These are phyloP conservation scores for Chaetomium fimeti DNA, from an alignment of 495 filamentous ascomycete species.

Conservation along the genomic window DNA sequence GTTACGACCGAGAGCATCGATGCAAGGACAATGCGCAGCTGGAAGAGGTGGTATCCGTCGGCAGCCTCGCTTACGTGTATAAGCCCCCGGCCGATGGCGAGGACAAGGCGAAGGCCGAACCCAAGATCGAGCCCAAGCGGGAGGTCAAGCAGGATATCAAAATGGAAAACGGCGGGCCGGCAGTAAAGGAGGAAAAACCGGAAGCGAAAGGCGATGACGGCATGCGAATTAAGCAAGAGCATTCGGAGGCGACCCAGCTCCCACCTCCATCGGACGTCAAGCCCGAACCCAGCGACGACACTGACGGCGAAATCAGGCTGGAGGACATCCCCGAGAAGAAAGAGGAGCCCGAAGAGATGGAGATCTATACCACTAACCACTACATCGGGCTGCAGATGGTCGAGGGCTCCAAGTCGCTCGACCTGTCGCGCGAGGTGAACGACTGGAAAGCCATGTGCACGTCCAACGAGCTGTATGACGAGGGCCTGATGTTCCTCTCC, in stretches of 20 bases:
- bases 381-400: constrained; percentile 39
- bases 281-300: constrained; percentile 17
- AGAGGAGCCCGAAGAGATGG: constrained; percentile 20
- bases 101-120: too few relatives aligned
- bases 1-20: constrained; percentile 75
- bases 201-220: constrained; percentile 20
- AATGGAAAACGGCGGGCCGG: constrained; percentile 29
- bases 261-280: constrained; percentile 18
- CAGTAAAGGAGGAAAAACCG: constrained; percentile 27
- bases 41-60: constrained; percentile 65
- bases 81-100: constrained; percentile 44
- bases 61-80: constrained; percentile 66
- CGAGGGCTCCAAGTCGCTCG: constrained; percentile 57
- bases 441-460: constrained; percentile 71
- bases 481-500: constrained; percentile 57
- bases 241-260: background rate
- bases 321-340: constrained; percentile 31
- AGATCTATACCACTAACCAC: constrained; percentile 38
- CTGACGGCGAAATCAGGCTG: constrained; percentile 24
- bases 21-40: constrained; percentile 70
- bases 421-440: constrained; percentile 68
- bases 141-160: constrained; percentile 42
- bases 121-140: constrained; percentile 43
- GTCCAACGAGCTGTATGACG: constrained; percentile 63
- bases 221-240: constrained; percentile 25